Evolutionary conservation across 2,329 filamentous ascomycete genomes (phyloP).

Genomic region (Alternaria arborescens): DNA sequence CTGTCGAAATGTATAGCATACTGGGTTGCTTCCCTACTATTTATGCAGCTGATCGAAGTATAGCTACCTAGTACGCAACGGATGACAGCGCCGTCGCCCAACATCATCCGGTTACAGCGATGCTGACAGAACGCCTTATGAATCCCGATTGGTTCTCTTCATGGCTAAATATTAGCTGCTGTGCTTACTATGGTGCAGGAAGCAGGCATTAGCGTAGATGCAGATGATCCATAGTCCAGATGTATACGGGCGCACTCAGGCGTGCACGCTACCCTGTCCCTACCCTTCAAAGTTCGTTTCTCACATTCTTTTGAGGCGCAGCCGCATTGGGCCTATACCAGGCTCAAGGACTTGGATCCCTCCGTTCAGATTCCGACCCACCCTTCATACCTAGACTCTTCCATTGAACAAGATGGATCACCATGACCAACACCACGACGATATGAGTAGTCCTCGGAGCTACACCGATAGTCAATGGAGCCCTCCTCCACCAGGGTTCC

Average conservation of each 20-base stretch:
- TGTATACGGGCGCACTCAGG: constrained; percentile 13
- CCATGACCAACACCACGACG: constrained; percentile 24
- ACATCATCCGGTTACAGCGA: neutral
- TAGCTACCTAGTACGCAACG: constrained; percentile 6
- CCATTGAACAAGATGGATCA: constrained; percentile 24
- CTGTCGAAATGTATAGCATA: constrained; percentile 13
- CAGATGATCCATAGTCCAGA: constrained; percentile 16
- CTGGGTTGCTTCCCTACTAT: constrained; percentile 9
- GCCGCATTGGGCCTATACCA: constrained; percentile 23
- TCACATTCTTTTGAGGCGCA: constrained; percentile 14
- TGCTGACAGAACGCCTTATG: constrained; percentile 20
- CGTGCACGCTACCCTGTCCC: constrained; percentile 24
- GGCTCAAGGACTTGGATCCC: constrained; percentile 2
- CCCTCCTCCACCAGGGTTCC: constrained; percentile 32
- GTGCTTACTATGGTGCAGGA: constrained; percentile 27
- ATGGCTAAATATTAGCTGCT: constrained; percentile 15
- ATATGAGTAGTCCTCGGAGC: constrained; percentile 20
- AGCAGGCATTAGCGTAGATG: constrained; percentile 14
- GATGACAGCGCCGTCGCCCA: constrained; percentile 18
- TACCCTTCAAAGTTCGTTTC: constrained; percentile 10
- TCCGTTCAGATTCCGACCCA: constrained; percentile 15
- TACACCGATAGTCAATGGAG: constrained; percentile 31
- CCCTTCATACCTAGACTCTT: constrained; percentile 10
- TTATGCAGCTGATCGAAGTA: constrained; percentile 13
- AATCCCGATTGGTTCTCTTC: constrained; percentile 20